These are phyloP conservation scores for Avena insularis DNA, from an alignment of 176 grass and related monocot genomes.

Conservation along the genomic window DNA sequence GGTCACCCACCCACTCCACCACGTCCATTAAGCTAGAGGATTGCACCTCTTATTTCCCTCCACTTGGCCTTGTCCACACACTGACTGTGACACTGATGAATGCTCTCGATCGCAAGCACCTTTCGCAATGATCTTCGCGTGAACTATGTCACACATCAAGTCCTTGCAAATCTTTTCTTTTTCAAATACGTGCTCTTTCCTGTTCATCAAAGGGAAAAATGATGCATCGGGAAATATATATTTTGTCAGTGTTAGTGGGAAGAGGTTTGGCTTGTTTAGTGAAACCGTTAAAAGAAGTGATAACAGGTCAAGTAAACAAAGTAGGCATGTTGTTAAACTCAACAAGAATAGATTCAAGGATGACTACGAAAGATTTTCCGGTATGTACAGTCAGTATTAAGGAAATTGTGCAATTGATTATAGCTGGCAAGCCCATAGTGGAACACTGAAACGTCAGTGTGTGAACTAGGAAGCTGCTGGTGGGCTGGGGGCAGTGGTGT, in stretches of 20 bases:
- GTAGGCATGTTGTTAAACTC: neutral
- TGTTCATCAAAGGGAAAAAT: neutral
- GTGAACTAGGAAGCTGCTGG: conserved; percentile 5
- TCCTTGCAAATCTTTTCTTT: conserved; percentile 31
- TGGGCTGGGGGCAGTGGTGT: neutral
- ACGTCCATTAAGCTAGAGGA: neutral
- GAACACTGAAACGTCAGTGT: neutral
- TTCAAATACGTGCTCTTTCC: neutral
- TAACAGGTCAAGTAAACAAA: neutral
- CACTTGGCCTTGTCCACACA: conserved; percentile 19
- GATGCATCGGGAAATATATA: neutral
- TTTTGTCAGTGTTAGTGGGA: neutral
- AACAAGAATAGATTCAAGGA: neutral
- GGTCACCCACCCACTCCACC: neutral
- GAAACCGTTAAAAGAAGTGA: neutral
- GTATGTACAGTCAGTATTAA: neutral
- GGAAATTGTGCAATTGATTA: conserved; percentile 9
- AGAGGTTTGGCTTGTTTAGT: neutral
- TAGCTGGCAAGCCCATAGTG: neutral
- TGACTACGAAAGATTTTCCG: neutral
- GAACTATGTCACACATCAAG: neutral
- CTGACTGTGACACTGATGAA: conserved; percentile 10
- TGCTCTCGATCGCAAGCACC: neutral
- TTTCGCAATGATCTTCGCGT: neutral
- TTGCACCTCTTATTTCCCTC: neutral